These are phyloP conservation scores for Hirschfeldia incana DNA, from an alignment of 345 rosid species.

Conservation along the genomic window DNA sequence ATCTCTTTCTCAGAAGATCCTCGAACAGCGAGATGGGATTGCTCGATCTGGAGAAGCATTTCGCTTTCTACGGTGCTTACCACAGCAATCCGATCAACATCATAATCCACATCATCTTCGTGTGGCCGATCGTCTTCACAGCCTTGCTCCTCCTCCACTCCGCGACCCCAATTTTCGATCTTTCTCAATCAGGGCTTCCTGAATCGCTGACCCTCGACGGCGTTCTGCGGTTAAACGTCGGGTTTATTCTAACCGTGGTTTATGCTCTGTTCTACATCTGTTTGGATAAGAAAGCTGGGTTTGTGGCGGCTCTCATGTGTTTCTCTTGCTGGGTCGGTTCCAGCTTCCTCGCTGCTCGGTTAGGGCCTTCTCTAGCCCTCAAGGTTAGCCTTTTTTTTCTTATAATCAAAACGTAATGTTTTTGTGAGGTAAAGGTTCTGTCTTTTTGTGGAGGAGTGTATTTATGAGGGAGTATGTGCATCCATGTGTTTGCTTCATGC, in stretches of 20 bases:
- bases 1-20: background rate
- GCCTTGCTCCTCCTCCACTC: slow-evolving; percentile 62
- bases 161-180: slow-evolving; percentile 50
- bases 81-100: slow-evolving; percentile 76
- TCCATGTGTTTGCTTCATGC: slow-evolving; percentile 14
- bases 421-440: background rate
- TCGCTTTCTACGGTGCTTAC: slow-evolving; percentile 93
- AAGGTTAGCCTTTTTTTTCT: slow-evolving; percentile 45
- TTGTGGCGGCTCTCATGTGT: slow-evolving; percentile 75
- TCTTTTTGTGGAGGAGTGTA: background rate
- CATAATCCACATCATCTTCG: slow-evolving; percentile 69
- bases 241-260: slow-evolving; percentile 58
- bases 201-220: slow-evolving; percentile 37
- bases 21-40: slow-evolving; percentile 40
- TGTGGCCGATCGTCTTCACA: slow-evolving; percentile 87
- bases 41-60: slow-evolving; percentile 80
- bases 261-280: slow-evolving; percentile 62
- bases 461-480: slow-evolving; percentile 9
- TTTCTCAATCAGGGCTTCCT: slow-evolving; percentile 40
- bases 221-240: slow-evolving; percentile 54
- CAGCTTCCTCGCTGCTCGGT: slow-evolving; percentile 48
- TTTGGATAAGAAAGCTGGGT: slow-evolving; percentile 78
- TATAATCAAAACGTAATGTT: background rate
- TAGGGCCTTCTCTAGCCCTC: slow-evolving; percentile 63
- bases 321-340: slow-evolving; percentile 82